Base-by-base conservation (phyloP, 2,329 filamentous ascomycete species). In the Talaromyces sp. region DNA sequence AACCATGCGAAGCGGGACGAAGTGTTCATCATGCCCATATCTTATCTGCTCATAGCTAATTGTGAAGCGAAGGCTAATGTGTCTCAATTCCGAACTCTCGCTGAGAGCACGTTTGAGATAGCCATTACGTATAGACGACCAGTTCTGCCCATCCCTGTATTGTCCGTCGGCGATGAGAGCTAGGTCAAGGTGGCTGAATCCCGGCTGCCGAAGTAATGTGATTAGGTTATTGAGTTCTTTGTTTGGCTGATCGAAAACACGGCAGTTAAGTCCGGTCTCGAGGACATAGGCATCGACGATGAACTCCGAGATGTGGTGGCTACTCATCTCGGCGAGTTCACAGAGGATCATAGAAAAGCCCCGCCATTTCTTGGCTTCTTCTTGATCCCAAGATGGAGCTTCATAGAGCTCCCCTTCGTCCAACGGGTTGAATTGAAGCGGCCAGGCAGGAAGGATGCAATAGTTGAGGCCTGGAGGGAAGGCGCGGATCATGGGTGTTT, bases 381-480 rank as follows among this genome's bases (percentile, higher is more conserved):
- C 37, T 8, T 35, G 22, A 35, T 33, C 52, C 54, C 22, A 58
- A 9, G 35, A 9, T 14, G 19, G 27, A 41, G 13, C 35, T 41
- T 58, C 13, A 58, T 41, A 58, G 6, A 43, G 54, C 0, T 24
- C n/a, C 11, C 1, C 19, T 24, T 9, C 0, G 2, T 58, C 35
- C 5, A 41, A 19, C 0, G 11, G 35, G n/a, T 39, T 39, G n/a
- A 24, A 57, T 33, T 57, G 33, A 31, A 58, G 35, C 11, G 35
- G 37, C 54, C 37, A 58, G 35, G 54, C 54, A 58, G 57, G 35
- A 22, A 33, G 22, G 11, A 39, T 4, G 16, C 19, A 6, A 47
- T 43, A 37, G 52, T 27, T 35, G 22, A 13, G 68, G 71, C 76
- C 75, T 76, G 13, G 74, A 72, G 16, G 70, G 73, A 2, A 77